Percentiles rank a stretch among this genome's conserved stretches.
Evolutionary conservation across 2,329 filamentous ascomycete species (phyloP).

Genomic region (Arachnopeziza araneosa): DNA sequence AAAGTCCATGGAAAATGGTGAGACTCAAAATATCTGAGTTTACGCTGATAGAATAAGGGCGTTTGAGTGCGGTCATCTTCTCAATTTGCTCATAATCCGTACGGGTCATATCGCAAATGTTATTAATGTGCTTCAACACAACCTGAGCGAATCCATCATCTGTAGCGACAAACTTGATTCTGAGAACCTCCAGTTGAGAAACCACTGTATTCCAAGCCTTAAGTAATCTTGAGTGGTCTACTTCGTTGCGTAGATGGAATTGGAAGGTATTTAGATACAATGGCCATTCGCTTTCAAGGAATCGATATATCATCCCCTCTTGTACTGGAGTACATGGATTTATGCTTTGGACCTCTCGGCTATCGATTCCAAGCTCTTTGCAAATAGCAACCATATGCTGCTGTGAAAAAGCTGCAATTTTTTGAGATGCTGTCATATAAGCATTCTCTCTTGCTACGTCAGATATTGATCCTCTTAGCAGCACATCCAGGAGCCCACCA

Average conservation of each 20-base stretch:
- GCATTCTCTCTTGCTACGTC: constrained; percentile 15
- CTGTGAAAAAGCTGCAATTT: constrained; percentile 36
- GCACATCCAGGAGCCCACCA: constrained; percentile 37
- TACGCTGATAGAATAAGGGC: constrained; percentile 21
- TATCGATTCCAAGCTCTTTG: constrained; percentile 44
- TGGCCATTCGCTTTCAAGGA: constrained; percentile 48
- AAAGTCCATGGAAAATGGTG: constrained; percentile 78
- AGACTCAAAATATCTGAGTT: constrained; percentile 43
- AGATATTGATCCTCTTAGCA: constrained; percentile 6
- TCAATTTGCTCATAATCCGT: constrained; percentile 22
- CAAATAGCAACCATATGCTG: constrained; percentile 30
- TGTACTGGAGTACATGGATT: constrained; percentile 82
- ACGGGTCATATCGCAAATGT: constrained; percentile 40
- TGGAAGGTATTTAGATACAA: constrained; percentile 76
- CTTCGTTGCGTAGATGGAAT: constrained; percentile 44
- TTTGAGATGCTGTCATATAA: constrained; percentile 33
- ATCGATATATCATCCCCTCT: constrained; percentile 75
- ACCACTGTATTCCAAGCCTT: constrained; percentile 54
- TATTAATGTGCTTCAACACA: constrained; percentile 41
- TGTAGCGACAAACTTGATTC: constrained; percentile 68
- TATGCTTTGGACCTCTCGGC: constrained; percentile 61
- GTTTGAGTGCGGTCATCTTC: constrained; percentile 23
- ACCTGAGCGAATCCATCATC: constrained; percentile 73
- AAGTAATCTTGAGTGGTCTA: constrained; percentile 45
- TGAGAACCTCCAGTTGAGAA: constrained; percentile 54